phyloP scores from a whole-genome alignment of 2,329 filamentous ascomycete genomes.

The Pestalotiopsis sp. region DNA sequence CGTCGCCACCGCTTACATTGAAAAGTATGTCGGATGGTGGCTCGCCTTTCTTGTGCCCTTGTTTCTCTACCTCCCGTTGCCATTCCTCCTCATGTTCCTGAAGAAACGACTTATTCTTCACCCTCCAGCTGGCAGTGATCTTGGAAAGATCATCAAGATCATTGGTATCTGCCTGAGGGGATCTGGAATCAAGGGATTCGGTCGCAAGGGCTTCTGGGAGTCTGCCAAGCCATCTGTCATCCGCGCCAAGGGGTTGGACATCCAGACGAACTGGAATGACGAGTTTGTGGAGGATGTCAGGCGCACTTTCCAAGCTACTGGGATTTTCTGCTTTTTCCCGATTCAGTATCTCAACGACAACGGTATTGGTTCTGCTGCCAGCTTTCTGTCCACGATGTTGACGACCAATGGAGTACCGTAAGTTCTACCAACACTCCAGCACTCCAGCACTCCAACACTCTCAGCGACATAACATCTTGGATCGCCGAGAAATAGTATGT shows the following conservation, averaged over 20 bases:
- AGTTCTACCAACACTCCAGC: neutral
- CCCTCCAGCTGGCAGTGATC: constrained; percentile 48
- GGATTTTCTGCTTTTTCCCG: constrained; percentile 61
- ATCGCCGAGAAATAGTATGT: neutral
- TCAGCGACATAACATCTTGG: neutral
- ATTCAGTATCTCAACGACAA: constrained; percentile 48
- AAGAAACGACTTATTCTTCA: constrained; percentile 45
- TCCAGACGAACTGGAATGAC: constrained; percentile 59
- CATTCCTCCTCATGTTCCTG: constrained; percentile 44
- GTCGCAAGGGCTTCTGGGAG: constrained; percentile 59
- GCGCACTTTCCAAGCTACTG: constrained; percentile 61
- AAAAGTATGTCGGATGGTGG: constrained; percentile 55
- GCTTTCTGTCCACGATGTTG: constrained; percentile 51
- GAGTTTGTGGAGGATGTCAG: constrained; percentile 68
- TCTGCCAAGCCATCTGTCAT: constrained; percentile 59
- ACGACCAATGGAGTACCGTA: constrained; percentile 48
- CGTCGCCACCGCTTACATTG: constrained; percentile 54
- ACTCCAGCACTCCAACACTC: neutral
- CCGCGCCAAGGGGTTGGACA: constrained; percentile 41
- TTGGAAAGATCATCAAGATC: constrained; percentile 45
- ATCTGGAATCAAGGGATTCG: constrained; percentile 40
- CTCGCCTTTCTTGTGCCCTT: constrained; percentile 47
- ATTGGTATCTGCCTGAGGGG: constrained; percentile 42
- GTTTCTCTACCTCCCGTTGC: constrained; percentile 47
- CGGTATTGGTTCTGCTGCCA: constrained; percentile 53